Base-by-base conservation (phyloP, 805 yeast genomes). In the Lachancea nothofagi region DNA sequence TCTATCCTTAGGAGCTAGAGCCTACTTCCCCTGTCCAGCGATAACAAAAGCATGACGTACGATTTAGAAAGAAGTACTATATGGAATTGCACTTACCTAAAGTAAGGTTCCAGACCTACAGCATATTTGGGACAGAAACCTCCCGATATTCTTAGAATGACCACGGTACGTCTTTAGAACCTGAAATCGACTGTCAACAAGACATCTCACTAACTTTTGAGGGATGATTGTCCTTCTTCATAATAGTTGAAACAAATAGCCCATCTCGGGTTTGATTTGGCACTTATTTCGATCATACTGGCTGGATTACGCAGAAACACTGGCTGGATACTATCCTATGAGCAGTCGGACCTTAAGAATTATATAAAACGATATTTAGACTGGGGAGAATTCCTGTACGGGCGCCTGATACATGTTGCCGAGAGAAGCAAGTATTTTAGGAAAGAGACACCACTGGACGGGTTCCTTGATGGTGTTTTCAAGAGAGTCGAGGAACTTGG, bases 241-340 rank as follows among this genome's bases (percentile, higher is more conserved):
- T 22, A 21, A 4, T 26, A 39, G 43, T 6, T 42, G 14, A 42
- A 33, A 30, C 40, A 42, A 26, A 13, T 41, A 59, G 33, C 83
- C 8, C 96, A 87, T 62, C 75, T 77, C 50, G 75, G 90, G 0
- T 53, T 87, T 41, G 97, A 89, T 56, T 71, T 88, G 46, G 76
- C 89, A 3, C 67, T 89, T 42, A 66, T 86, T 7, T 84, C 96
- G 2, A 77, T 93, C 58, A 69, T 89, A 10, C 66, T 90, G 31
- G 96, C 97, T 0, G 95, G 95, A 3, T 72, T 89, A 38, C 82
- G 86, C 57, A 74, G 87, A 46, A 79, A 84, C 46, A 83, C 96
- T 0, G 97, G 97, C 0, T 67, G 80, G 33, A 74, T 73, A 49
- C 63, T 60, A 27, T 52, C 57, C 2, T 62, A 63, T 47, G 59